These are phyloP conservation scores for Kodamaea neixiangensis DNA, from an alignment of 805 yeast species.

Conservation along the genomic window DNA sequence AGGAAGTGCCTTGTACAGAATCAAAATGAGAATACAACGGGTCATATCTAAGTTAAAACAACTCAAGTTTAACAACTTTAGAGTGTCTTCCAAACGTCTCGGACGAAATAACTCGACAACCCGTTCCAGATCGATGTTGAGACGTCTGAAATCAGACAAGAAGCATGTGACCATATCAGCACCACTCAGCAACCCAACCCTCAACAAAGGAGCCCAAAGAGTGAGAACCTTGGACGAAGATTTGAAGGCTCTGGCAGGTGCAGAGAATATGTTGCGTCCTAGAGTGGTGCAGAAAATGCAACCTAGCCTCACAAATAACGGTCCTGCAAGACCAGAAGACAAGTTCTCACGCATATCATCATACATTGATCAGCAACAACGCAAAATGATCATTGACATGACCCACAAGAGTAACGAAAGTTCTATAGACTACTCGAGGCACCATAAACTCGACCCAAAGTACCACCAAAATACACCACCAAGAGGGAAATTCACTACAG, in stretches of 20 bases:
- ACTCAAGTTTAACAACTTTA: slow-evolving; percentile 23
- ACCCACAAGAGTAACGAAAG: slow-evolving; percentile 6
- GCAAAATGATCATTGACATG: slow-evolving; percentile 13
- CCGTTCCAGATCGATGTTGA: neutral
- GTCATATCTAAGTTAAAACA: slow-evolving; percentile 23
- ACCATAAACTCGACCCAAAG: slow-evolving; percentile 12
- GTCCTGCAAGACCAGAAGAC: slow-evolving; percentile 10
- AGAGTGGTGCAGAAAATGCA: neutral
- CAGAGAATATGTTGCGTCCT: slow-evolving; percentile 18
- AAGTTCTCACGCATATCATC: slow-evolving; percentile 25
- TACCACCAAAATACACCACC: slow-evolving; percentile 4
- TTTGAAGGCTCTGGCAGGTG: slow-evolving; percentile 28
- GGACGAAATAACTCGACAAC: slow-evolving; percentile 12
- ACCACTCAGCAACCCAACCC: slow-evolving; percentile 33
- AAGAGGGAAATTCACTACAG: neutral
- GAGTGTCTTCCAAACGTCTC: slow-evolving; percentile 27
- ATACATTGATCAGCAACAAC: slow-evolving; percentile 30
- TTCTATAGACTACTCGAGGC: slow-evolving; percentile 11
- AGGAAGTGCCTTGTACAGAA: slow-evolving; percentile 35
- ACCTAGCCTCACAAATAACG: slow-evolving; percentile 1
- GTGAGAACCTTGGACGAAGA: slow-evolving; percentile 23
- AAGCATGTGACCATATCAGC: slow-evolving; percentile 22
- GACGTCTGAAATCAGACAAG: neutral
- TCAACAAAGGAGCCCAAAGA: slow-evolving; percentile 14
- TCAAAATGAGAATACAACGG: slow-evolving; percentile 28